These are phyloP conservation scores for Alloteropsis semialata DNA, from an alignment of 176 grass and related monocot genomes.

Conservation along the genomic window DNA sequence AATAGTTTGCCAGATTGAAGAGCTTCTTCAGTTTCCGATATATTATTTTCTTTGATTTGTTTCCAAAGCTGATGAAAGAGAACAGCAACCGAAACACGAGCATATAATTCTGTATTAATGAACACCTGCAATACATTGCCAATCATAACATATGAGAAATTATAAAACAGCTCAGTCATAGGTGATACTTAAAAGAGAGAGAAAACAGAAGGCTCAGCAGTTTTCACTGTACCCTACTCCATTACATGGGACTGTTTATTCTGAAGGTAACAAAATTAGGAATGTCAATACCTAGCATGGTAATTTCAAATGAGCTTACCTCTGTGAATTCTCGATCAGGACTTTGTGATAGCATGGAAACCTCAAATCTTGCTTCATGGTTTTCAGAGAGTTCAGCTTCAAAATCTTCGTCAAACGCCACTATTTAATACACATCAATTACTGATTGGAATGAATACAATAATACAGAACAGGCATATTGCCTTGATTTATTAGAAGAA, in stretches of 20 bases:
- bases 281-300: conserved; percentile 8
- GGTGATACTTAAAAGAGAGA: neutral
- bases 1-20: conserved; percentile 71
- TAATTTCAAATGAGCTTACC: conserved; percentile 47
- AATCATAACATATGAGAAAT: conserved; percentile 22
- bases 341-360: conserved; percentile 89
- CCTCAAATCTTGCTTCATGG: conserved; percentile 78
- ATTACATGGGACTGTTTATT: neutral
- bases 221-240: neutral
- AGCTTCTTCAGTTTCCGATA: conserved; percentile 42
- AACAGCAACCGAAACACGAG: conserved; percentile 84
- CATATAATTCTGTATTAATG: conserved; percentile 94
- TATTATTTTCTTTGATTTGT: conserved; percentile 33
- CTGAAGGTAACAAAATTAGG: neutral
- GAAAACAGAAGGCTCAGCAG: conserved; percentile 16
- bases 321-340: conserved; percentile 95
- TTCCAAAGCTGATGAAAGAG: conserved; percentile 67
- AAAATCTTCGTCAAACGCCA: conserved; percentile 99
- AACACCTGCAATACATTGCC: conserved; percentile 61
- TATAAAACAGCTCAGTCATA: conserved; percentile 14
- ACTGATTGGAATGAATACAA: conserved; percentile 17
- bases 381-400: conserved; percentile 95
- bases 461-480: conserved; percentile 26
- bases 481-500: neutral
- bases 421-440: conserved; percentile 40